Base-by-base conservation (phyloP, 495 filamentous ascomycete species). In the Monascus purpureus region DNA sequence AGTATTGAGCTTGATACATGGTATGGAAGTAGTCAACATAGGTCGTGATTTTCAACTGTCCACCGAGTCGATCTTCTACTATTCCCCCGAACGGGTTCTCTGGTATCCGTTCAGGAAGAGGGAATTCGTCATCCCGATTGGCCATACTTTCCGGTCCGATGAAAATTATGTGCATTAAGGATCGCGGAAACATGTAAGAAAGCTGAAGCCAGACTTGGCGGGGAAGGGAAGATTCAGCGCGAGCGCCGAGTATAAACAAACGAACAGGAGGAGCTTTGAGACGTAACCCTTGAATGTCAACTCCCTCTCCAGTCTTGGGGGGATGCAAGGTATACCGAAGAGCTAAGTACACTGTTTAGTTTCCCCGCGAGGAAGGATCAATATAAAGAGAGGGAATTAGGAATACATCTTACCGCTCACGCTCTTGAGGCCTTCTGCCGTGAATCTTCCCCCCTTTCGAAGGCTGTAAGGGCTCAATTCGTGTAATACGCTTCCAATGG, bases 1-100 rank as follows among this genome's bases (percentile, higher is more conserved):
- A 99, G 35, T 82, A 65, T 18, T 79, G 72, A 1, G 88, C 76
- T 44, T 88, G 74, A 58, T 96, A 87, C 46, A 99, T 69, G 1
- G 85, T 95, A 52, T 99, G 87, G 63, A 87, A 99, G 57, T 99
- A 95, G 37, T 99, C 92, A 15, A 95, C 87, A 44, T 84, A 93
- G 0, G 90, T 99, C 46, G 73, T 84, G 41, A 99, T 92, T 63
- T 96, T 96, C 74, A 94, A 74, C 33, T 74, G 72, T 13, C 76
- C 72, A 43, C 75, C 77, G 2, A 96, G 66, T 12, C 88, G 68
- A 50, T 86, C 85, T 57, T 99, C 92, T 6, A 94, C 75, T 14
- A 96, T 68, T 6, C 80, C 83, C 8, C 92, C 92, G 43, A 86
- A 99, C 0, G 92, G 90, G 43, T 99, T 99, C 2, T 55, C 51